Evolutionary conservation across 2,329 filamentous ascomycete genomes (phyloP).

Genomic region (Cladorrhinum sp.): DNA sequence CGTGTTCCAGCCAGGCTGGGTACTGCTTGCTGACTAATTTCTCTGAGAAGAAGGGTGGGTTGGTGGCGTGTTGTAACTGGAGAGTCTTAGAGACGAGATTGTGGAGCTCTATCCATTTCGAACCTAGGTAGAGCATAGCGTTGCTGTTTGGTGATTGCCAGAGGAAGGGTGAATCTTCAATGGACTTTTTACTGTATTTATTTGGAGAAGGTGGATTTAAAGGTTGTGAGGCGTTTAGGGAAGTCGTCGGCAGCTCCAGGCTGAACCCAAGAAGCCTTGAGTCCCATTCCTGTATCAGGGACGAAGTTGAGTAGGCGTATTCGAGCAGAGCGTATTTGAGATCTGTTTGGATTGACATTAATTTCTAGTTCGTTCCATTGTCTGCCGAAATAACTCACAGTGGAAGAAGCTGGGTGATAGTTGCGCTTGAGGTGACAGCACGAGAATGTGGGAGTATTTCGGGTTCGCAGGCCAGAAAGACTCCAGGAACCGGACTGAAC

Average conservation of each 20-base stretch:
- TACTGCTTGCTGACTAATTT: conserved; percentile 66
- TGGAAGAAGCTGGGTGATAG: conserved; percentile 80
- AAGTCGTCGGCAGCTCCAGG: conserved; percentile 66
- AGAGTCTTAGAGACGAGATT: conserved; percentile 69
- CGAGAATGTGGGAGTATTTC: conserved; percentile 68
- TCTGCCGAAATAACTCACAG: conserved; percentile 45
- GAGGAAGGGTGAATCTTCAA: conserved; percentile 60
- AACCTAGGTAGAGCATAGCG: conserved; percentile 76
- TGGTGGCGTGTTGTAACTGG: conserved; percentile 38
- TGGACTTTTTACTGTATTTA: neutral
- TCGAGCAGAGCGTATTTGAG: conserved; percentile 74
- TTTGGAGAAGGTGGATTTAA: conserved; percentile 45
- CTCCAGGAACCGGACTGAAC: conserved; percentile 74
- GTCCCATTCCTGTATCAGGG: conserved; percentile 44
- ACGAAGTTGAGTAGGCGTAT: conserved; percentile 65
- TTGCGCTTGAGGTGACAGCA: conserved; percentile 79
- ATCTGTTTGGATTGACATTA: conserved; percentile 41
- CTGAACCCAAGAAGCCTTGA: conserved; percentile 71
- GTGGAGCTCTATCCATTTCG: conserved; percentile 85
- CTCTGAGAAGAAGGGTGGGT: conserved; percentile 41
- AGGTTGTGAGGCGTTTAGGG: conserved; percentile 57
- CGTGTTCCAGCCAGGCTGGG: conserved; percentile 75
- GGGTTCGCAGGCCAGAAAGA: conserved; percentile 77
- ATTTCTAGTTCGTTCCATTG: neutral
- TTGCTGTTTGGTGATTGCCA: conserved; percentile 85